Conservation (phyloP, 2,329 filamentous ascomycete species). For the Colletotrichum tofieldiae region DNA sequence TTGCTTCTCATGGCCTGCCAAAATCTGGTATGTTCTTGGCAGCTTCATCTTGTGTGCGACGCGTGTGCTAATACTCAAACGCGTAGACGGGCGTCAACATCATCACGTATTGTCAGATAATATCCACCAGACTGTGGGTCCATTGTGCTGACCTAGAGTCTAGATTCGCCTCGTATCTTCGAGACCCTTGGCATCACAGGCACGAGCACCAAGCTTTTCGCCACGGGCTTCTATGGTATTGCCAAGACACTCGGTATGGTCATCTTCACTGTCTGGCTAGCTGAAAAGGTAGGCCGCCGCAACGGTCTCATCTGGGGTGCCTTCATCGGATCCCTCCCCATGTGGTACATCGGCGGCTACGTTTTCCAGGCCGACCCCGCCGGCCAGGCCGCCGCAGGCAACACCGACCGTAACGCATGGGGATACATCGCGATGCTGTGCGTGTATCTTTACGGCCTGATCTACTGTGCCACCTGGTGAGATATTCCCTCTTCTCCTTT, state of each 20-base stretch:
- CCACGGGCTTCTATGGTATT: conserved; percentile 58
- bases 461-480: conserved; percentile 40
- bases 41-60: neutral
- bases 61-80: neutral
- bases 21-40: neutral
- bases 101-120: neutral
- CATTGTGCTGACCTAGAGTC: neutral
- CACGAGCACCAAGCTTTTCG: conserved; percentile 53
- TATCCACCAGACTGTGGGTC: neutral
- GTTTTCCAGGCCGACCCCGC: conserved; percentile 52
- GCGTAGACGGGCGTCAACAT: conserved; percentile 19
- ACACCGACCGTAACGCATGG: conserved; percentile 58
- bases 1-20: conserved; percentile 57
- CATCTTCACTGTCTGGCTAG: conserved; percentile 59
- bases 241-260: conserved; percentile 55
- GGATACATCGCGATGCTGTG: conserved; percentile 61
- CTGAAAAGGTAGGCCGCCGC: conserved; percentile 63
- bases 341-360: conserved; percentile 57
- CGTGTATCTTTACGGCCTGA: conserved; percentile 54
- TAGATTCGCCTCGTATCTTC: conserved; percentile 55
- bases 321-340: conserved; percentile 54
- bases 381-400: conserved; percentile 60
- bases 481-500: neutral
- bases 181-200: conserved; percentile 54
- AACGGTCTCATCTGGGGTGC: conserved; percentile 62